Percentiles rank a stretch among this genome's conserved stretches.
Conservation (phyloP, 306 rosid genomes). For the Cucumis melo region DNA sequence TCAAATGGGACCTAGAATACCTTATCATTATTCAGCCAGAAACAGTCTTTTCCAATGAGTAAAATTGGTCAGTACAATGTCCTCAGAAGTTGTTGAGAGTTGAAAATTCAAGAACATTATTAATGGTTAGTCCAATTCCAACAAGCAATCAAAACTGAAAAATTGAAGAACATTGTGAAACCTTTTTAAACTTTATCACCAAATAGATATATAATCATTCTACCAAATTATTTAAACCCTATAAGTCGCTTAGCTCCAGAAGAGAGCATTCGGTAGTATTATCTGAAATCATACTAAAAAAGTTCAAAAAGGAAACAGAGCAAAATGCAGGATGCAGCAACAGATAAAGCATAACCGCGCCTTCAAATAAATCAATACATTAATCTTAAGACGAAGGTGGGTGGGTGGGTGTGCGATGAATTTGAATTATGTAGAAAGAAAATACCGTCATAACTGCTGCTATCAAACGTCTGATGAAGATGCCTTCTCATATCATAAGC, state of each 20-base stretch:
- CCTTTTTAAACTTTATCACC: background rate
- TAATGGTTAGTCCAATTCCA: background rate
- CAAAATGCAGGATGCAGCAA: background rate
- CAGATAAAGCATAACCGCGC: background rate
- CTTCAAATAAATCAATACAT: background rate
- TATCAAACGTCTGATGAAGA: constrained; percentile 66
- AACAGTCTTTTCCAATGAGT: background rate
- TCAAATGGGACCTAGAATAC: too few species aligned
- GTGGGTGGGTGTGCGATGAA: background rate
- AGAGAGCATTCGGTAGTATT: background rate
- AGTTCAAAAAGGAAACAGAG: background rate
- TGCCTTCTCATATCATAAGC: constrained; percentile 90
- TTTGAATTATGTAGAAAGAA: background rate
- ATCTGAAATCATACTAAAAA: background rate
- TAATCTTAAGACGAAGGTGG: background rate
- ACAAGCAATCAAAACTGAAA: background rate
- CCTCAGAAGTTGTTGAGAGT: background rate
- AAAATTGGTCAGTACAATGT: background rate
- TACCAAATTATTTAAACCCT: background rate
- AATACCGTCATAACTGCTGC: constrained; percentile 87
- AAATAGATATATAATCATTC: background rate
- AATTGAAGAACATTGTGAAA: background rate
- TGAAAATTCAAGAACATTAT: background rate
- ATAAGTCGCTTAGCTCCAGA: background rate
- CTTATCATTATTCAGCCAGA: too few species aligned